Conservation (phyloP, 129 eudicot species). For the Flaveria robusta region DNA sequence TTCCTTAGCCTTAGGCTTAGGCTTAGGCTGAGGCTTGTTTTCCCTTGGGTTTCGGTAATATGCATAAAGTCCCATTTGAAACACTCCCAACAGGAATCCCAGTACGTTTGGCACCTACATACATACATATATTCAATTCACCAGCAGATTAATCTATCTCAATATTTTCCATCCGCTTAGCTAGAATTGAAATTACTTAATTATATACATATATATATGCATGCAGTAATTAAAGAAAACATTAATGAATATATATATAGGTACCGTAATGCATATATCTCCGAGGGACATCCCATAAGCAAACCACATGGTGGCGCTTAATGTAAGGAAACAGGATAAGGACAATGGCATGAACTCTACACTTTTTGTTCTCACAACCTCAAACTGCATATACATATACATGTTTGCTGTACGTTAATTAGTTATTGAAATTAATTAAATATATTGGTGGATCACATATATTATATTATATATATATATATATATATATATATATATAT, state of each 20-base stretch:
- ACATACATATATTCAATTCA: no score
- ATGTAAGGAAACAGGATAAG: constrained; percentile 73
- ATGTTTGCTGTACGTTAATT: no score
- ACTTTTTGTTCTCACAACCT: constrained; percentile 70
- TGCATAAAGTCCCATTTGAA: constrained; percentile 68
- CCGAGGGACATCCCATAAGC: constrained; percentile 55
- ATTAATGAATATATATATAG: no score
- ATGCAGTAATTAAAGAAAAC: no score
- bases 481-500: no score
- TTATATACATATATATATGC: no score
- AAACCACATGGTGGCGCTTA: constrained; percentile 82
- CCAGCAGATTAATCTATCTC: no score
- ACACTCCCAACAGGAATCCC: constrained; percentile 67
- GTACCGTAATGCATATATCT: constrained; percentile 71
- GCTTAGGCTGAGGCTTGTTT: constrained; percentile 14
- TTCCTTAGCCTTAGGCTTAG: constrained; percentile 18
- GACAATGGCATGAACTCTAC: constrained; percentile 86
- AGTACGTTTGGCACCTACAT: constrained; percentile 70
- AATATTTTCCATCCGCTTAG: no score
- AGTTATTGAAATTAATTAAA: no score
- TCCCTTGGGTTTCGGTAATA: constrained; percentile 45
- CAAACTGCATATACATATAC: constrained; percentile 60
- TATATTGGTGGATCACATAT: no score
- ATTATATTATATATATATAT: no score
- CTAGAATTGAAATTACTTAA: no score